phyloP scores from a whole-genome alignment of 768 basidiomycete genomes.

The Suillus luteus region DNA sequence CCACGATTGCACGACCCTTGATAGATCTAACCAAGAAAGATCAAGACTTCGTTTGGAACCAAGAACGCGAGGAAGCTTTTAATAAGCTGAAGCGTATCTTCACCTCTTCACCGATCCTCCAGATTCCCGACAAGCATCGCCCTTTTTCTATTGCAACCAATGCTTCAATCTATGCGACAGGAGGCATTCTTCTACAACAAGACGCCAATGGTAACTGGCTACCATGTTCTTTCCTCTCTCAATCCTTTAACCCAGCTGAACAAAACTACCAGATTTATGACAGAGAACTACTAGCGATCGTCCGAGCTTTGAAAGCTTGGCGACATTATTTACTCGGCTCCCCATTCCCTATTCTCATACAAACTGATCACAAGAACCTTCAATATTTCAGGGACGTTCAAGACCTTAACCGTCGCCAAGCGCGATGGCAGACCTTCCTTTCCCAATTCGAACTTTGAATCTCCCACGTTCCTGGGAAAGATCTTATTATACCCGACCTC shows the following conservation, averaged over 20 bases:
- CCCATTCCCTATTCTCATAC: conserved; percentile 31
- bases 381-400: conserved; percentile 11
- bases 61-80: conserved; percentile 26
- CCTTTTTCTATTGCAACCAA: conserved; percentile 11
- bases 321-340: conserved; percentile 37
- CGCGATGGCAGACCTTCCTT: conserved; percentile 15
- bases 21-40: conserved; percentile 32
- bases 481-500: background rate
- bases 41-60: conserved; percentile 27
- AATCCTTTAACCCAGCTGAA: conserved; percentile 29
- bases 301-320: conserved; percentile 12
- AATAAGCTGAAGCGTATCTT: conserved; percentile 30
- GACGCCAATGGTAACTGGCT: background rate
- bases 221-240: background rate
- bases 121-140: conserved; percentile 13
- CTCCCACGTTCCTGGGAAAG: conserved; percentile 13
- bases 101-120: background rate
- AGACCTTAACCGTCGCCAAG: conserved; percentile 38
- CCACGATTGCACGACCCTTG: conserved; percentile 23
- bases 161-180: background rate
- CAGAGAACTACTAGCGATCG: conserved; percentile 4
- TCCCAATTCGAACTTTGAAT: background rate
- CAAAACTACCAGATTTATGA: conserved; percentile 52
- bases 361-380: conserved; percentile 33
- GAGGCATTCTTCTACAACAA: background rate